A percentile compares a stretch with the other conserved stretches of the same genome.
Evolutionary conservation across 2,329 filamentous ascomycete genomes (phyloP).

Genomic region (Cryphonectria radicalis): DNA sequence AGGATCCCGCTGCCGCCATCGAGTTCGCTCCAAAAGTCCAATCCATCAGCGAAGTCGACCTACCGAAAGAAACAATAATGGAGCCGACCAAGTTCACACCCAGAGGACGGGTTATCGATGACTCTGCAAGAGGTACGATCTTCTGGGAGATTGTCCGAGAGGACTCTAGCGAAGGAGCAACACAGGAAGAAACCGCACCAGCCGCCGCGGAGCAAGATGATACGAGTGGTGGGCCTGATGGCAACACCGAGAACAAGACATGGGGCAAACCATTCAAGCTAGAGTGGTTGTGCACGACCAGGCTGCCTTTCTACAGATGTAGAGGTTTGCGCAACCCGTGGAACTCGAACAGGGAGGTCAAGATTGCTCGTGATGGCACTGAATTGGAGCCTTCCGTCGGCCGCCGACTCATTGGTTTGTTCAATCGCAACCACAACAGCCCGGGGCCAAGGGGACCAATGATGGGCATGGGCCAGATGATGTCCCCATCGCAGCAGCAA

Average conservation of each 20-base stretch:
- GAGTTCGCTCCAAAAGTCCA: constrained; percentile 71
- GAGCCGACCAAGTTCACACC: constrained; percentile 78
- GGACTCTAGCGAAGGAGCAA: constrained; percentile 40
- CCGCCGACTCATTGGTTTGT: constrained; percentile 75
- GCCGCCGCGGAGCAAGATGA: constrained; percentile 49
- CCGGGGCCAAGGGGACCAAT: constrained; percentile 26
- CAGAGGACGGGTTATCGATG: constrained; percentile 86
- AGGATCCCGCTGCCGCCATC: constrained; percentile 72
- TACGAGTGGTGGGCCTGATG: constrained; percentile 42
- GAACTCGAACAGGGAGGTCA: constrained; percentile 95
- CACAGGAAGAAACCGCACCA: constrained; percentile 49
- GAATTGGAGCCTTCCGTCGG: constrained; percentile 87
- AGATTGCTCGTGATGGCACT: constrained; percentile 93
- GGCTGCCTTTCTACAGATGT: constrained; percentile 87
- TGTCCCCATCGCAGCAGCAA: constrained; percentile 17
- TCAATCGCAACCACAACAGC: constrained; percentile 56
- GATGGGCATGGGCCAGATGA: constrained; percentile 23
- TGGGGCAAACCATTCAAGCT: constrained; percentile 93
- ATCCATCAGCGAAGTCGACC: constrained; percentile 61
- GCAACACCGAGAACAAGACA: constrained; percentile 59
- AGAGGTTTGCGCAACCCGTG: constrained; percentile 87
- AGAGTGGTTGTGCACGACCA: constrained; percentile 84
- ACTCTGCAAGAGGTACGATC: constrained; percentile 90
- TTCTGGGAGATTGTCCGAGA: constrained; percentile 85
- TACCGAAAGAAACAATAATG: constrained; percentile 80